Evolutionary conservation across 345 rosid species (phyloP).

Genomic region (Lumnitzera littorea): DNA sequence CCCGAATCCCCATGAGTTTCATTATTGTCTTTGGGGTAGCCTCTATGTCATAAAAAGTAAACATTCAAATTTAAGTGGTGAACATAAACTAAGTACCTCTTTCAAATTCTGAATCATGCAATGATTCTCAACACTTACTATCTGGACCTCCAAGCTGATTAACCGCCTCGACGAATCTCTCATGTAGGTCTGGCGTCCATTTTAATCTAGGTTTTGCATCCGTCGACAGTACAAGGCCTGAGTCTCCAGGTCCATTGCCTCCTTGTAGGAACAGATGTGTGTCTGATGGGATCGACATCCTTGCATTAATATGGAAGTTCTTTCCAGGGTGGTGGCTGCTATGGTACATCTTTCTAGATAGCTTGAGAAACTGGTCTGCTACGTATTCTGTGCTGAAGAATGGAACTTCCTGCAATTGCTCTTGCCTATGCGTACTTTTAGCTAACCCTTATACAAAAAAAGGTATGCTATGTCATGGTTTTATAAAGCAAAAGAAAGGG

Average conservation of each 20-base stretch:
- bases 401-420: neutral
- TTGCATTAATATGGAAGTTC: slow-evolving; percentile 56
- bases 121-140: slow-evolving; percentile 12
- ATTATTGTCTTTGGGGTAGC: slow-evolving; percentile 30
- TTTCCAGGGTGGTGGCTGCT: slow-evolving; percentile 76
- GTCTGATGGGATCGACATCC: slow-evolving; percentile 54
- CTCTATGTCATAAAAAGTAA: slow-evolving; percentile 13
- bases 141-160: slow-evolving; percentile 31
- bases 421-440: neutral
- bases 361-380: no score
- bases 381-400: slow-evolving; percentile 6
- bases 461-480: slow-evolving; percentile 11
- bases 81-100: neutral
- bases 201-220: slow-evolving; percentile 27
- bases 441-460: neutral
- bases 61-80: neutral
- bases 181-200: slow-evolving; percentile 29
- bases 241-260: slow-evolving; percentile 79
- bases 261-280: slow-evolving; percentile 77
- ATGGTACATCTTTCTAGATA: slow-evolving; percentile 48
- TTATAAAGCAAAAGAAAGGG: slow-evolving; percentile 29
- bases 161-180: slow-evolving; percentile 26
- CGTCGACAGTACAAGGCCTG: slow-evolving; percentile 52
- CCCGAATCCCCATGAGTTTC: slow-evolving; percentile 33
- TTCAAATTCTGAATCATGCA: neutral